Conservation (phyloP, 2,329 filamentous ascomycete species). For the Diaporthe amygdali region DNA sequence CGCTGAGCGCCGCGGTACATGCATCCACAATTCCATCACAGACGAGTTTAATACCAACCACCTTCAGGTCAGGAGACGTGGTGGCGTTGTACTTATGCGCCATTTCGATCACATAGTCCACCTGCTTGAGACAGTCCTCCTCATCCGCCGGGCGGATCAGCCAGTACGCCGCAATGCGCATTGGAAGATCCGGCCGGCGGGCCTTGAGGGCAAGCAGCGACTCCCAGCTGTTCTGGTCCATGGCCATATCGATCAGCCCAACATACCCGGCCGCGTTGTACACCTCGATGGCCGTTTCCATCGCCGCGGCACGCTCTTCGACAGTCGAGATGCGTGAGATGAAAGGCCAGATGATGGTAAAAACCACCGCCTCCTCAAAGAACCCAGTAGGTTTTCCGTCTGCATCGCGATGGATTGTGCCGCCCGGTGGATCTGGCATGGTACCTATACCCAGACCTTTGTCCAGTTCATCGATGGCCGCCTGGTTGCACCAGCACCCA, state of each 20-base stretch:
- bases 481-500: constrained; percentile 60
- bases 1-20: constrained; percentile 65
- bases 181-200: constrained; percentile 40
- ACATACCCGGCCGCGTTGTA: constrained; percentile 59
- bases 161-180: constrained; percentile 63
- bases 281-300: constrained; percentile 51
- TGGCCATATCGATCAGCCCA: constrained; percentile 62
- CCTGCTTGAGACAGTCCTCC: constrained; percentile 51
- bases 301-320: constrained; percentile 51
- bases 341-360: constrained; percentile 60
- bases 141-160: constrained; percentile 53
- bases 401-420: constrained; percentile 53
- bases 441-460: constrained; percentile 52
- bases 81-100: constrained; percentile 47
- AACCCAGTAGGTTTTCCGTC: constrained; percentile 54
- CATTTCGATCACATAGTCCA: constrained; percentile 56
- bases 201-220: constrained; percentile 48
- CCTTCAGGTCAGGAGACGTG: constrained; percentile 51
- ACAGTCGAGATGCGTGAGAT: constrained; percentile 52
- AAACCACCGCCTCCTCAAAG: constrained; percentile 58
- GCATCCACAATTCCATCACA: constrained; percentile 70
- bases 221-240: constrained; percentile 61
- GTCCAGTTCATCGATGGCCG: constrained; percentile 55
- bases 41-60: constrained; percentile 69
- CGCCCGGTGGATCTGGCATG: constrained; percentile 55